These are phyloP conservation scores for Diutina rugosa DNA, from an alignment of 1,139 yeast genomes.

Conservation along the genomic window DNA sequence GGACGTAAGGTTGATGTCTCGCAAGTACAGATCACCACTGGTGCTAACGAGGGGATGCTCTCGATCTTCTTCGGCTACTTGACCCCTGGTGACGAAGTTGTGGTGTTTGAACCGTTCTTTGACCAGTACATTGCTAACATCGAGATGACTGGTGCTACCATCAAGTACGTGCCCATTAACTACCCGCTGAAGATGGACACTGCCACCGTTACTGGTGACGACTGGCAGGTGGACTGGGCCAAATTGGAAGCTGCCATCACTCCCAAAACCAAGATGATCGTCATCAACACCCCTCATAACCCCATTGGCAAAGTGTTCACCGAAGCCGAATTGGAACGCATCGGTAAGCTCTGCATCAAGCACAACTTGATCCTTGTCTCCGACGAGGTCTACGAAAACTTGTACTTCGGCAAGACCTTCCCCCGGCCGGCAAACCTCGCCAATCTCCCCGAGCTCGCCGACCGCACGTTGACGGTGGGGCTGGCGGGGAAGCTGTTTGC, in stretches of 20 bases:
- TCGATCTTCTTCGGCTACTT: slow-evolving; percentile 76
- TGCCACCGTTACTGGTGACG: slow-evolving; percentile 63
- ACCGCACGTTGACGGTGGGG: slow-evolving; percentile 79
- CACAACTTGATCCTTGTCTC: slow-evolving; percentile 72
- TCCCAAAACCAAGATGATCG: slow-evolving; percentile 69
- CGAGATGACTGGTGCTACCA: slow-evolving; percentile 86
- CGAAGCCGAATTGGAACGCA: slow-evolving; percentile 51
- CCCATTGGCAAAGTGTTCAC: slow-evolving; percentile 89
- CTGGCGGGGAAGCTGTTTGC: slow-evolving; percentile 97
- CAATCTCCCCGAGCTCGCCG: slow-evolving; percentile 55
- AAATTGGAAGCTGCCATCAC: slow-evolving; percentile 60
- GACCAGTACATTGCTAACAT: slow-evolving; percentile 93
- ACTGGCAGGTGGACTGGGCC: slow-evolving; percentile 78
- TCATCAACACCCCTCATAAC: slow-evolving; percentile 89
- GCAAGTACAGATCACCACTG: slow-evolving; percentile 77
- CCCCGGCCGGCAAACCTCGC: slow-evolving; percentile 75
- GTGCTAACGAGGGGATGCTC: slow-evolving; percentile 93
- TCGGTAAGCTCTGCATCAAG: slow-evolving; percentile 75
- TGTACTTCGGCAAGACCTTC: slow-evolving; percentile 56
- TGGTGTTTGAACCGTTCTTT: slow-evolving; percentile 95
- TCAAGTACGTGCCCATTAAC: slow-evolving; percentile 70
- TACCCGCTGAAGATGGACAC: slow-evolving; percentile 65
- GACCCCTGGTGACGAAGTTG: slow-evolving; percentile 84
- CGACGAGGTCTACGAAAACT: slow-evolving; percentile 91
- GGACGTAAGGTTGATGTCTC: slow-evolving; percentile 46